These are phyloP conservation scores for Leucocoprinus leucothites DNA, from an alignment of 768 basidiomycete species.

Conservation along the genomic window DNA sequence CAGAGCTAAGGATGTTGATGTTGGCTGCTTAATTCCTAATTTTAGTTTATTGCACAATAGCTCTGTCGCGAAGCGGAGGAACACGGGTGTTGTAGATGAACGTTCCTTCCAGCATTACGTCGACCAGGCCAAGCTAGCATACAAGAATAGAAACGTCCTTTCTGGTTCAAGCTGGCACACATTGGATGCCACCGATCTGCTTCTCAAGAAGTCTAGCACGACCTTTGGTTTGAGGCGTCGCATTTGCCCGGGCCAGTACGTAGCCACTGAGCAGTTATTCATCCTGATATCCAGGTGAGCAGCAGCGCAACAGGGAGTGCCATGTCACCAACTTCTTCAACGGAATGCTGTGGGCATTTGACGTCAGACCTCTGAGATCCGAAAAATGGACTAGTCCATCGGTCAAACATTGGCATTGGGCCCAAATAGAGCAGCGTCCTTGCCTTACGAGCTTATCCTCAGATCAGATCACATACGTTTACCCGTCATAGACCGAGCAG, in stretches of 20 bases:
- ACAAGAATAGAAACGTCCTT: constrained; percentile 17
- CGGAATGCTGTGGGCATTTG: constrained; percentile 23
- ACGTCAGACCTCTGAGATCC: constrained; percentile 13
- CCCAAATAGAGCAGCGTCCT: background rate
- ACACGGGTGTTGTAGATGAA: constrained; percentile 18
- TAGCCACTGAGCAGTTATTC: constrained; percentile 23
- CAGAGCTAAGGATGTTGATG: background rate
- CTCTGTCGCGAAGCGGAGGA: constrained; percentile 23
- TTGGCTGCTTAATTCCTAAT: background rate
- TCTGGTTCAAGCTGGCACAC: constrained; percentile 33
- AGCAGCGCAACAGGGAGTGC: background rate
- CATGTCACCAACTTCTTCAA: background rate
- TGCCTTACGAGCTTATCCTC: constrained; percentile 2
- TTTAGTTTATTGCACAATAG: constrained; percentile 26
- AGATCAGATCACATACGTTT: background rate
- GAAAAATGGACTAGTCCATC: background rate
- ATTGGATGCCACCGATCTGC: constrained; percentile 14
- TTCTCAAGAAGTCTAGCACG: constrained; percentile 19
- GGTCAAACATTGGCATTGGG: background rate
- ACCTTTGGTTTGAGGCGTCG: constrained; percentile 26
- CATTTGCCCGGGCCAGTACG: constrained; percentile 25
- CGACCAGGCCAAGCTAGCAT: constrained; percentile 18
- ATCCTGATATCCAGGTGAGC: constrained; percentile 19
- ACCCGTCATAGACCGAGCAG: constrained; percentile 2
- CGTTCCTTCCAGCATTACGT: constrained; percentile 19